Base-by-base conservation (phyloP, 495 filamentous ascomycete genomes). In the Zalerion maritima region DNA sequence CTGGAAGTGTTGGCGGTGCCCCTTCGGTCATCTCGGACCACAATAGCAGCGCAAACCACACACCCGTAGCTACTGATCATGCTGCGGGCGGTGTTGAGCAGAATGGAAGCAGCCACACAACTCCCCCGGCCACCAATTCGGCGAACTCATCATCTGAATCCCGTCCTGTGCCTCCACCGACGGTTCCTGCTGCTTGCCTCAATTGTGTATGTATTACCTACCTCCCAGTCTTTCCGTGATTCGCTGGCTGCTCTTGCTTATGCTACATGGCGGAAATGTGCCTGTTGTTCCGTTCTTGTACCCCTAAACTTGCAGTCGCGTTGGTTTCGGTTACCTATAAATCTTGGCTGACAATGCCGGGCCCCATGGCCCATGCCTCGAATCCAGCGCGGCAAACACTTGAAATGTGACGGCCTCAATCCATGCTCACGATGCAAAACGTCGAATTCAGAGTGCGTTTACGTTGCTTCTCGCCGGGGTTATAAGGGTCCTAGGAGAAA, bases 121-220 rank as follows among this genome's bases (percentile, higher is more conserved):
- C 46, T 48, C 37, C 40, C 15, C 35, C 43, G 21, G 32, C 35
- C 18, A 38, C 38, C 8, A 26, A 27, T 26, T 35, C 30, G 14
- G 24, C 14, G 29, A 19, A 19, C 21, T n/a, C 16, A n/a, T n/a
- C 19, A n/a, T 22, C 17, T 26, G 43, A 41, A 35, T 6, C 21
- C 24, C 41, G 43, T 20, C 52, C 49, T 34, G 37, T 45, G 21
- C 39, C 54, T 38, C 43, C 49, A 28, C 50, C 50, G 17, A 50
- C 59, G 21, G 58, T 64, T 16, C 54, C 56, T 33, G 57, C 59
- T 17, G 59, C 59, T 24, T 64, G 59, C 45, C 53, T 60, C 22
- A 52, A 55, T 21, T 64, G 59, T 45, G 59, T 64, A 43, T 53
- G 59, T 62, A n/a, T n/a, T n/a, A n/a, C n/a, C n/a, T n/a, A n/a